Evolutionary conservation across 2,329 filamentous ascomycete genomes (phyloP), one percentile per base, ranked within the genome.

Genomic region (Stromatinia cepivora): DNA sequence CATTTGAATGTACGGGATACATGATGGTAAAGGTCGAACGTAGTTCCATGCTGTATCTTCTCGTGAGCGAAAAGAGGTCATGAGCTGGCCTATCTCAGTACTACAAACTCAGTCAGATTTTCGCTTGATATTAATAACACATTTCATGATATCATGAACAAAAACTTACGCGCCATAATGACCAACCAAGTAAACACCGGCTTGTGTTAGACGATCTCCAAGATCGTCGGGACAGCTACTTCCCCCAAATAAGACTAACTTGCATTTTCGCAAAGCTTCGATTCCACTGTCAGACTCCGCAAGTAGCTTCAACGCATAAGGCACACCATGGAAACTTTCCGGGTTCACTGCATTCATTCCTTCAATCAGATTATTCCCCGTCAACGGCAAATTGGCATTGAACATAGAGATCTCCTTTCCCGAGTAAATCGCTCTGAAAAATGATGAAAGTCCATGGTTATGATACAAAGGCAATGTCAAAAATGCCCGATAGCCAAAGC

Each of bases 221-320:
- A 89, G 79, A 10, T 85, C 84, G 73, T 89, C 86, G 0, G 87
- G 87, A 71, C 86, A 88, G 5, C 83, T 81, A 22, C 84, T 86
- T 0, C 87, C 87, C 2, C 84, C 86, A 71, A 84, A 88, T 73
- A 87, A 80, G 25, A 89, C 86, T 1, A 86, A 73, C 72, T 86
- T 84, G 15, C 84, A 79, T 34, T 78, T 77, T 0, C 77, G 77
- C 22, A 89, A 77, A 2, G 79, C 78, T 0, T 79, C 74, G 20
- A 88, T 81, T 0, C 88, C 89, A 25, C 84, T 81, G 0, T 84
- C 79, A 0, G 83, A 82, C 75, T 91, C 89, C 0, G 84, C 84
- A 1, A 91, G 80, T 0, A 91, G 78, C 74, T 90, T 90, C 25
- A 91, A 77, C 0, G 86, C 84, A 72, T 90, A 91, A 0, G 89